These are phyloP conservation scores for Lactarius evosmus DNA, from an alignment of 768 basidiomycete genomes.

Conservation along the genomic window DNA sequence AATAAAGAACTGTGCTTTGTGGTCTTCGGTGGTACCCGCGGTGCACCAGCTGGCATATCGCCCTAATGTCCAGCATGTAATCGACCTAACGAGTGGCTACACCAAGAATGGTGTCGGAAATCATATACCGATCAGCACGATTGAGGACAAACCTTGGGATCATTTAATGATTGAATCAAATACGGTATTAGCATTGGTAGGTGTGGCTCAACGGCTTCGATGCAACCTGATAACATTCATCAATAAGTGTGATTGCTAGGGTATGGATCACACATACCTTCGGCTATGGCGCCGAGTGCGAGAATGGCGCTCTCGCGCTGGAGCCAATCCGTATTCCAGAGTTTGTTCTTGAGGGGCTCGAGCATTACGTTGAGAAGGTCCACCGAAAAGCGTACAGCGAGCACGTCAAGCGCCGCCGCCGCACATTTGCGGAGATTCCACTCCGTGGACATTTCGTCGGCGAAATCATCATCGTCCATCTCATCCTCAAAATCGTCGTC, in stretches of 20 bases:
- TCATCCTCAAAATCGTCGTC: slow-evolving; percentile 75
- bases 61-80: slow-evolving; percentile 99
- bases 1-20: slow-evolving; percentile 87
- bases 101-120: slow-evolving; percentile 15
- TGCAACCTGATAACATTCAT: slow-evolving; percentile 64
- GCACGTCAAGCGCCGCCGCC: slow-evolving; percentile 94
- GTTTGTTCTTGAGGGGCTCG: slow-evolving; percentile 85
- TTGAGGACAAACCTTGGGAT: slow-evolving; percentile 69
- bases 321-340: slow-evolving; percentile 92
- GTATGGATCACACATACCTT: slow-evolving; percentile 55
- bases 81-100: slow-evolving; percentile 94
- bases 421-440: slow-evolving; percentile 99
- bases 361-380: slow-evolving; percentile 88
- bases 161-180: slow-evolving; percentile 83
- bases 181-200: slow-evolving; percentile 91
- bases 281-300: slow-evolving; percentile 96
- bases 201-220: slow-evolving; percentile 93
- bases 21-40: slow-evolving; percentile 78
- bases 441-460: slow-evolving; percentile 95
- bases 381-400: slow-evolving; percentile 89
- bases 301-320: slow-evolving; percentile 94
- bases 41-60: slow-evolving; percentile 98
- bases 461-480: slow-evolving; percentile 86
- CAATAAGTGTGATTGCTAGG: background rate
- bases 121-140: slow-evolving; percentile 3